Evolutionary conservation across 306 rosid species (phyloP), one percentile per base, ranked within the genome.

Genomic region (Nissolia schottii): DNA sequence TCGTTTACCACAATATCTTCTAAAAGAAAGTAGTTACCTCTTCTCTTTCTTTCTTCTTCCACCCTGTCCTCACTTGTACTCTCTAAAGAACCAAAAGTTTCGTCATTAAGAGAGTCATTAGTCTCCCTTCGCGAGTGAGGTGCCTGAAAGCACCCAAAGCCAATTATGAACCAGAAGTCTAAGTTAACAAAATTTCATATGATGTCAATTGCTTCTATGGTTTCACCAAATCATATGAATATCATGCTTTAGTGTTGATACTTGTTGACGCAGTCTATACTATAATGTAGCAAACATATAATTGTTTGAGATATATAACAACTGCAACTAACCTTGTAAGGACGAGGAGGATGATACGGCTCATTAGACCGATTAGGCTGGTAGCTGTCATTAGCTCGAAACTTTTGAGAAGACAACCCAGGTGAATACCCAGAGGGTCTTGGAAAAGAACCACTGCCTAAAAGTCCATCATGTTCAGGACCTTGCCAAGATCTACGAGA

Each of bases 401-500:
- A 74, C 70, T 94, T 94, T 3, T 91, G 71, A 71, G 86, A 89
- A 2, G 93, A 82, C 64, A 68, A 51, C 46, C 91, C 97, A 27
- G 95, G 78, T 1, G 87, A 75, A 87, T 63, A 84, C 62, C 97
- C 99, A 62, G 96, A 59, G 68, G 93, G 93, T 68, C 97, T 88
- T 34, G 96, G 95, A 84, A 87, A 91, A 73, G 99, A 89, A 61
- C 99, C 99, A 84, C 99, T 94, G 22, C 99, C 99, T 12, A 94
- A 91, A 82, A 94, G 99, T 38, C 99, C 99, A 80, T 94, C 99
- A 78, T 94, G 99, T 85, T 94, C 99, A 54, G 93, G 97, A 76
- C 80, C 89, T 84, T 91, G 97, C 85, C 83, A 79, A 77, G 99
- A 58, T 62, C 86, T 89, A 37, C 85, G 83, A 64, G 96, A 71